These are phyloP conservation scores for Escovopsis sp. DNA, from an alignment of 2,329 filamentous ascomycete species.

Conservation along the genomic window DNA sequence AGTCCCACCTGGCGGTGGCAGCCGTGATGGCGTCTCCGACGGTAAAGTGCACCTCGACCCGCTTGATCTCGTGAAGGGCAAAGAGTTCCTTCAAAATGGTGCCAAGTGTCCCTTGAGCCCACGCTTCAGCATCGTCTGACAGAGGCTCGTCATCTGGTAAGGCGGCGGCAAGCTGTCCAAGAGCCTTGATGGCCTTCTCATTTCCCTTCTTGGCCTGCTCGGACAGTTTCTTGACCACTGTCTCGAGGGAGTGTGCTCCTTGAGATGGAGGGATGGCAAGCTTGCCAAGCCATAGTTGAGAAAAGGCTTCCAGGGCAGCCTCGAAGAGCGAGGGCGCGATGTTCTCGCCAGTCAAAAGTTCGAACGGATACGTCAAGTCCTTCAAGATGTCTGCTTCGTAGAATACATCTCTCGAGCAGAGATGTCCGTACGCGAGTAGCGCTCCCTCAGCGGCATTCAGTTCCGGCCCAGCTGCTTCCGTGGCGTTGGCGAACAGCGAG, in stretches of 20 bases:
- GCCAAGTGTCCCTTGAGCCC: constrained; percentile 28
- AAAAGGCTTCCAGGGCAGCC: constrained; percentile 28
- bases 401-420: constrained; percentile 29
- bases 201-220: constrained; percentile 63
- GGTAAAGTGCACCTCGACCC: constrained; percentile 78
- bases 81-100: constrained; percentile 56
- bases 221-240: constrained; percentile 48
- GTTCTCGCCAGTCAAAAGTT: constrained; percentile 18
- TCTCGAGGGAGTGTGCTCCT: constrained; percentile 17
- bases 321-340: constrained; percentile 25
- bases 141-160: constrained; percentile 12
- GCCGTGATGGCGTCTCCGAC: constrained; percentile 79
- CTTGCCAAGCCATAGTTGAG: constrained; percentile 32
- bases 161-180: constrained; percentile 58
- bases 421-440: constrained; percentile 28
- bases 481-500: constrained; percentile 28
- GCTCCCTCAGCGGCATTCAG: constrained; percentile 33
- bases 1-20: constrained; percentile 67
- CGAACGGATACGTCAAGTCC: constrained; percentile 15
- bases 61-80: constrained; percentile 66
- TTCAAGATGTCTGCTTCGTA: constrained; percentile 22
- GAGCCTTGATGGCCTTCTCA: constrained; percentile 64
- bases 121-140: constrained; percentile 9
- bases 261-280: constrained; percentile 21
- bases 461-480: constrained; percentile 28